Evolutionary conservation across 352 stramenopile genomes (phyloP), one percentile per base, ranked within the genome.

Genomic region (Phytophthora syringae): DNA sequence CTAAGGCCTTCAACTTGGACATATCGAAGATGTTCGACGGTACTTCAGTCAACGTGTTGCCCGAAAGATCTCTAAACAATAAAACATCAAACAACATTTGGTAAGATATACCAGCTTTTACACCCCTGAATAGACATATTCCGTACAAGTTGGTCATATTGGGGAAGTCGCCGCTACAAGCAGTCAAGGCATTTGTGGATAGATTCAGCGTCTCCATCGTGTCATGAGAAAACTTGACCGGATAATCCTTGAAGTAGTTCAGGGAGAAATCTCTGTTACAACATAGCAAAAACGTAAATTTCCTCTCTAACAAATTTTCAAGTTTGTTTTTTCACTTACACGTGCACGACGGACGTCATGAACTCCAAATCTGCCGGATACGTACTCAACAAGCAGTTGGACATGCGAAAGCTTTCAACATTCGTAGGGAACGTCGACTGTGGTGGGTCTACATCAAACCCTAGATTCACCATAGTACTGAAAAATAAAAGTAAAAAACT

Each of bases 171-270:
- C 71, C 79, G 24, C 79, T 74, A 36, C 84, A 90, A 5, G 53
- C 69, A 5, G 61, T 76, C 18, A 90, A 69, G 18, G 68, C 76
- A 54, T 90, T 90, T 15, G 45, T 80, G 25, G 79, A 88, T 50
- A 88, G 53, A 54, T 90, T 90, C 24, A 90, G 70, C 24, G 60
- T 65, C 28, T 70, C 34, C 55, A 89, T 71, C 28, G 63, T 68
- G 4, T 53, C n/a, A 22, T 83, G 45, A 13, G 68, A 72, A 53
- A 85, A 86, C 60, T 88, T 86, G 58, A 70, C 64, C 0, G 79
- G 77, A 51, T 76, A 88, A 15, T 74, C 60, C 42, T 66, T 79
- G 52, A 86, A 77, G 50, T 88, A 88, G 58, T 90, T 90, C 42
- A 79, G 62, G 2, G 82, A 88, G 22, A 90, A 70, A 50, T 90